These are phyloP conservation scores for Stevia rebaudiana DNA, from an alignment of 140 eudicot species.

Conservation along the genomic window DNA sequence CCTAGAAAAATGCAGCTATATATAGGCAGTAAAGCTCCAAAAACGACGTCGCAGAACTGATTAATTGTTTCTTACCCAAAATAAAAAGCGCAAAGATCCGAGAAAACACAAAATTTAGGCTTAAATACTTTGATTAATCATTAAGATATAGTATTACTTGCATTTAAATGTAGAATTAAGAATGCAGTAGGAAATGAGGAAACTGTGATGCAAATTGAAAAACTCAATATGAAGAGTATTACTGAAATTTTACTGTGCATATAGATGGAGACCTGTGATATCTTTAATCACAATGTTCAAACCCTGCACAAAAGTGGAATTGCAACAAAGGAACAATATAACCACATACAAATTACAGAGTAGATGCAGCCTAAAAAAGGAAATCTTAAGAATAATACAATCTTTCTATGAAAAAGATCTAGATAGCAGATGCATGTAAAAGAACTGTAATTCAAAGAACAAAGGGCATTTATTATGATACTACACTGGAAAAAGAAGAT, in stretches of 20 bases:
- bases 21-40: constrained; percentile 13
- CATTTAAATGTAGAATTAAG: background rate
- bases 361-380: background rate
- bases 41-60: constrained; percentile 24
- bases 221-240: background rate
- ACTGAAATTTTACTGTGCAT: background rate
- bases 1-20: constrained; percentile 21
- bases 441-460: background rate
- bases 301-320: no score
- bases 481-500: background rate
- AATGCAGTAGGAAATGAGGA: background rate
- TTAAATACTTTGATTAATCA: background rate
- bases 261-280: no score
- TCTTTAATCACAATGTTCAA: no score
- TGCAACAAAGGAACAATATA: constrained; percentile 6
- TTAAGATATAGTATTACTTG: background rate
- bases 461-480: constrained; percentile 9
- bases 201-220: background rate
- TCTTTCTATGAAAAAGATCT: constrained; percentile 3
- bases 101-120: background rate
- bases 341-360: background rate
- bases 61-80: constrained; percentile 7
- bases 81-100: constrained; percentile 9
- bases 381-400: background rate
- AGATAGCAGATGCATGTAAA: background rate